Evolutionary conservation across 768 basidiomycete genomes (phyloP), one percentile per base, ranked within the genome.

Genomic region (Auricularia cornea): DNA sequence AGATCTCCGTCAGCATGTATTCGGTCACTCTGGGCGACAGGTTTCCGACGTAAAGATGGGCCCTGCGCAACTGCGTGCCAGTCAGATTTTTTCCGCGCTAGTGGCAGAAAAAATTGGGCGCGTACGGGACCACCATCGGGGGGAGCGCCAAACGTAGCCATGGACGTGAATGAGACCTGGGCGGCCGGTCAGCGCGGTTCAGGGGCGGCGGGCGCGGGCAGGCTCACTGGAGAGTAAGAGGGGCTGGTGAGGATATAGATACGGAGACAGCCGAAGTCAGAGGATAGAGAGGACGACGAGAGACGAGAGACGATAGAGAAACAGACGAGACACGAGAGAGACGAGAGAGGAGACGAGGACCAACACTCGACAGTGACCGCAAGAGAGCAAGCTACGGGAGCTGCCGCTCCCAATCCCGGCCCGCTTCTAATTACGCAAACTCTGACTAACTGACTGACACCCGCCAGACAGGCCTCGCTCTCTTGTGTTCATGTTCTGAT

Each of bases 21-120:
- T 98, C 97, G 61, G 95, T 98, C 60, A 99, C 97, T 54, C 97
- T 86, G 67, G 96, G 94, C 72, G 91, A 94, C 74, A 99, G 82
- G 77, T 98, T 98, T 66, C 97, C 97, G 76, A 99, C 92, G 75
- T 99, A 99, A 70, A 99, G 88, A 81, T 99, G 97, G 68, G 97
- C 95, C 69, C 94, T 61, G 26, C 54, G 54, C 30, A 31, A 16
- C 54, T 57, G 54, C 54, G 28, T 28, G 51, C 62, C 23, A 20
- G 54, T 59, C 31, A 60, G 65, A 38, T 38, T 38, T 38, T 38
- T 4, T 38, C 16, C 35, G 8, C 10, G 8, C 16, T 2, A 4
- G 16, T 10, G 16, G 8, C 8, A 38, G 44, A 20, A 23, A 23
- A 48, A 59, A 54, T 31, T 38, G 68, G 64, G 68, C 63, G 66